Percentiles rank a stretch among this genome's conserved stretches.
Conservation (phyloP, 306 rosid genomes). For the Biancaea sappan region DNA sequence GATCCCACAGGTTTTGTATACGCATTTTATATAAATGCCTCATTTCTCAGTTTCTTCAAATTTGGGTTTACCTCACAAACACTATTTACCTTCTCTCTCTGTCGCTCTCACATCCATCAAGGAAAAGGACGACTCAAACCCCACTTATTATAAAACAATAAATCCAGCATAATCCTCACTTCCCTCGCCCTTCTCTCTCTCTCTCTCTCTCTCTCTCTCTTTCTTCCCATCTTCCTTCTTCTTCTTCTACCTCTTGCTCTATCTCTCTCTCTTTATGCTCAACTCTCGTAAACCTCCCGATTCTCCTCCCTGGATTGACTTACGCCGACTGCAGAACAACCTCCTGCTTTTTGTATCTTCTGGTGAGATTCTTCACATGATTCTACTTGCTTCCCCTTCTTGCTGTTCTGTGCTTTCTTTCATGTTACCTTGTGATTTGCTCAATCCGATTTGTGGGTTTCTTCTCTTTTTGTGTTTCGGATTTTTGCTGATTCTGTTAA, state of each 20-base stretch:
- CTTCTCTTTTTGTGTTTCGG: not conserved
- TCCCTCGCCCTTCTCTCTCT: too few species aligned
- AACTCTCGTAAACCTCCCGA: conserved; percentile 7
- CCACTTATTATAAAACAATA: too few species aligned
- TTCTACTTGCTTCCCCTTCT: not conserved
- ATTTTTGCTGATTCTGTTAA: not conserved
- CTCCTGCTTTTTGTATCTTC: conserved; percentile 11
- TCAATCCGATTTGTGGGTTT: not conserved
- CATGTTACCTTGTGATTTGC: not conserved
- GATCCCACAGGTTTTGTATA: too few species aligned
- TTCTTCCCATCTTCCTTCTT: not conserved
- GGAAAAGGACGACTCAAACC: too few species aligned
- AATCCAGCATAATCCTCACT: too few species aligned
- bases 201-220: conserved; percentile 14
- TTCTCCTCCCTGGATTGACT: conserved; percentile 25
- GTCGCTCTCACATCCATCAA: too few species aligned
- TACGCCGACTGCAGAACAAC: conserved; percentile 5
- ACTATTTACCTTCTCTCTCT: too few species aligned
- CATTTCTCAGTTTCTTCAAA: too few species aligned
- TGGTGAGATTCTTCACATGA: conserved; percentile 19
- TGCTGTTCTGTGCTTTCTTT: not conserved
- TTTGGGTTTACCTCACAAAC: too few species aligned
- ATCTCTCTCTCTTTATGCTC: not conserved
- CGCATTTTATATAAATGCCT: too few species aligned
- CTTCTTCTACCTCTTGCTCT: too few species aligned